Evolutionary conservation across 768 basidiomycete species (phyloP), one percentile per base, ranked within the genome.

Genomic region (Plicaturopsis crispa): DNA sequence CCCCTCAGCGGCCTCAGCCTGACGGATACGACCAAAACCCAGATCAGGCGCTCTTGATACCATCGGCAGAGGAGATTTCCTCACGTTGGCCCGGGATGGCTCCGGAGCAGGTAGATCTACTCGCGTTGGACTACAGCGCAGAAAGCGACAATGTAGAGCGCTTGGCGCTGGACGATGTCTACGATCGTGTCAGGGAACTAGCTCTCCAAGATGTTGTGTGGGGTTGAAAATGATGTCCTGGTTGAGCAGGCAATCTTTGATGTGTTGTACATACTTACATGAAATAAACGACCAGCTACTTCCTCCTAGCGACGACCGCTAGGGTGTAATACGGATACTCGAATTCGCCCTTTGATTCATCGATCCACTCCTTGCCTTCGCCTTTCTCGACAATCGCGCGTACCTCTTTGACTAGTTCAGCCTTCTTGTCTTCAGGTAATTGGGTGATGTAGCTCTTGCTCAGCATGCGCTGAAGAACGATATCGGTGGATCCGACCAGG

Each of bases 371-470:
- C 48, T 71, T 76, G 2, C 70, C 80, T 6, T 83, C 73, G 14
- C 78, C 79, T 19, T 57, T 61, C 37, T 72, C 54, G 2, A 89
- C 53, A 38, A 89, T 78, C 6, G 54, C 65, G 31, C 67, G 60
- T 20, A 90, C 53, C 33, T 75, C 67, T 7, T 61, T 47, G 17
- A 59, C 55, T 23, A 91, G 68, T 30, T 68, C 61, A 10, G 56
- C 56, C 57, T 73, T 82, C 48, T 78, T 71, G n/a, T 70, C 70
- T 2, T 70, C 71, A 2, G 70, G 60, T 24, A 83, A 65, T 16
- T 81, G 57, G 0, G 83, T 69, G 31, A 92, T 77, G 57, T 92
- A 96, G 47, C 87, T 91, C 65, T 94, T 96, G 60, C 80, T 89
- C 41, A 67, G 66, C 2, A 80, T 80, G 35, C 91, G 67, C 38